Evolutionary conservation across 2,329 filamentous ascomycete genomes (phyloP).

Genomic region (Pyrenophora tritici-repentis): DNA sequence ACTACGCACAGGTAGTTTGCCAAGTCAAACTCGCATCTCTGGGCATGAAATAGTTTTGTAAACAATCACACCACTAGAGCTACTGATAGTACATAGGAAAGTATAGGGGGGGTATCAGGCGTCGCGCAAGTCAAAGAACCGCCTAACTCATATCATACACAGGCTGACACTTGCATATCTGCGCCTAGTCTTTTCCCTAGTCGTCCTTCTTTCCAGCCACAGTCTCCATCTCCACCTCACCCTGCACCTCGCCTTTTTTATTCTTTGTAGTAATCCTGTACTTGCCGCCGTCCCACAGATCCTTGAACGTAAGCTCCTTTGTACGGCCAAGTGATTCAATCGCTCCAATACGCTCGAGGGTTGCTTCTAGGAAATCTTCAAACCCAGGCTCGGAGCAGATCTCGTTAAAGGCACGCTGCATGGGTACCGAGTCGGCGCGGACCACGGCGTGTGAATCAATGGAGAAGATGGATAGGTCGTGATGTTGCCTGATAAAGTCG

Average conservation of each 20-base stretch:
- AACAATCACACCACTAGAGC: too few species aligned
- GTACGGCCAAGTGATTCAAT: slow-evolving; percentile 94
- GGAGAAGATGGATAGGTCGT: slow-evolving; percentile 92
- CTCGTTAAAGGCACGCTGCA: slow-evolving; percentile 88
- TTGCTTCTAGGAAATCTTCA: slow-evolving; percentile 78
- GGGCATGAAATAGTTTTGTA: too few species aligned
- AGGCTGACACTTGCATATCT: too few species aligned
- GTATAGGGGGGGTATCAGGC: too few species aligned
- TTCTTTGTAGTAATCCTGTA: slow-evolving; percentile 57
- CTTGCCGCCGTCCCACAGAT: slow-evolving; percentile 81
- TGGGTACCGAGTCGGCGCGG: slow-evolving; percentile 90
- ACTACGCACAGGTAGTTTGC: too few species aligned
- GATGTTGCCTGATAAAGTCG: slow-evolving; percentile 91
- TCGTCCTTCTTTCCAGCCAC: slow-evolving; percentile 36
- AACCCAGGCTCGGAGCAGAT: slow-evolving; percentile 81
- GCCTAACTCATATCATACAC: too few species aligned
- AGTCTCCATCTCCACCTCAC: slow-evolving; percentile 40
- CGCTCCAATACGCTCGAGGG: slow-evolving; percentile 81
- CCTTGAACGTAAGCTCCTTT: slow-evolving; percentile 94
- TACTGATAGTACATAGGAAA: too few species aligned
- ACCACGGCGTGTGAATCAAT: slow-evolving; percentile 88
- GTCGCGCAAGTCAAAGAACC: too few species aligned
- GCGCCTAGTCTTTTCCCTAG: slow-evolving; percentile 21
- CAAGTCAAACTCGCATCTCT: too few species aligned
- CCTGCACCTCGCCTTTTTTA: slow-evolving; percentile 34